Evolutionary conservation across 371 early-diverging fungal genomes (phyloP).

Genomic region (Mortierella sp.): DNA sequence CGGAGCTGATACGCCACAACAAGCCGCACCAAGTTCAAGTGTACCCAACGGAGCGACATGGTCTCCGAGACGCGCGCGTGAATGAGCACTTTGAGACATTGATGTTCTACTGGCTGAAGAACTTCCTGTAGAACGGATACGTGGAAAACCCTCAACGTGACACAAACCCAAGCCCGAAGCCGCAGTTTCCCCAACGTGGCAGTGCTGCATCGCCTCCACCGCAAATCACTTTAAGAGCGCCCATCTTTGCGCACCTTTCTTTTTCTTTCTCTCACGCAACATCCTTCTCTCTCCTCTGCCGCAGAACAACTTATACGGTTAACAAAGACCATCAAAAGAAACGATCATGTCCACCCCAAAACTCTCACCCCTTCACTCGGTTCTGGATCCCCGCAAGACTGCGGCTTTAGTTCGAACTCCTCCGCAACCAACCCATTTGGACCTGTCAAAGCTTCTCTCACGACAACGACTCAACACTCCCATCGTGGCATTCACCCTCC

Average conservation of each 20-base stretch:
- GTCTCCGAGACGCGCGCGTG: constrained; percentile 72
- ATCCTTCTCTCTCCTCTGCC: too few species aligned
- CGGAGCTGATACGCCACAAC: constrained; percentile 63
- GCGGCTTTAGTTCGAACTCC: not conserved
- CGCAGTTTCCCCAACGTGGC: too few species aligned
- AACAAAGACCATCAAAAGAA: not conserved
- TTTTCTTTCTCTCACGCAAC: too few species aligned
- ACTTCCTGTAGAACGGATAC: constrained; percentile 56
- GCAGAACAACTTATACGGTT: too few species aligned
- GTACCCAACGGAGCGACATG: constrained; percentile 83
- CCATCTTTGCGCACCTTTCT: too few species aligned
- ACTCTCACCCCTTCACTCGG: constrained; percentile 12
- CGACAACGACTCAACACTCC: constrained; percentile 5
- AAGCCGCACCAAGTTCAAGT: constrained; percentile 75
- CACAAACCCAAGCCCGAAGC: too few species aligned
- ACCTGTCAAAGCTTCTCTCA: constrained; percentile 18
- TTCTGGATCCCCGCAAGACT: constrained; percentile 14
- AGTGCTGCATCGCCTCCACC: too few species aligned
- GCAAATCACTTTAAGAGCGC: too few species aligned
- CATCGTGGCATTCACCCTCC: constrained; percentile 36
- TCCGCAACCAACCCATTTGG: constrained; percentile 14
- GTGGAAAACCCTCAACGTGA: too few species aligned
- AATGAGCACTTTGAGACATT: constrained; percentile 87
- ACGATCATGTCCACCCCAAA: too few species aligned
- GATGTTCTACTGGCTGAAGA: constrained; percentile 77